Evolutionary conservation across 768 basidiomycete species (phyloP).

Genomic region (Artomyces pyxidatus): DNA sequence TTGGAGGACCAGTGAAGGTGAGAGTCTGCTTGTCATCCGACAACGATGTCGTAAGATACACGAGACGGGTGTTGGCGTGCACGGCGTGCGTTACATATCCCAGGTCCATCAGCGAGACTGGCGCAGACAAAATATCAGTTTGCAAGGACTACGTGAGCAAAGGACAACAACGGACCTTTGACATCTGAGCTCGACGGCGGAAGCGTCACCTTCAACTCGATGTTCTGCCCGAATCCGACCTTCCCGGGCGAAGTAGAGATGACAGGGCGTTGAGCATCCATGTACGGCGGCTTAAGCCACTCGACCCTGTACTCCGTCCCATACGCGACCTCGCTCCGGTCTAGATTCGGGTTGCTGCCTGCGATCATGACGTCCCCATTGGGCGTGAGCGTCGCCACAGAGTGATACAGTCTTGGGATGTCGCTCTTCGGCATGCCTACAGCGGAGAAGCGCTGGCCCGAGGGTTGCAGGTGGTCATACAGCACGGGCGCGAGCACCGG

Average conservation of each 20-base stretch:
- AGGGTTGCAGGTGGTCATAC: constrained; percentile 51
- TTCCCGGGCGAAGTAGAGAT: constrained; percentile 23
- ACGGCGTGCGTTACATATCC: constrained; percentile 76
- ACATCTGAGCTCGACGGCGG: constrained; percentile 35
- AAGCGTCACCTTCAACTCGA: constrained; percentile 36
- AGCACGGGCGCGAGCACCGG: constrained; percentile 62
- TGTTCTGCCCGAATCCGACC: constrained; percentile 38
- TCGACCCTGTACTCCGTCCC: constrained; percentile 88
- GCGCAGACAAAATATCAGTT: no score
- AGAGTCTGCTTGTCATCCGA: constrained; percentile 40
- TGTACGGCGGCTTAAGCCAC: constrained; percentile 79
- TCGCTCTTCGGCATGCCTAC: constrained; percentile 52
- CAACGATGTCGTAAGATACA: constrained; percentile 46
- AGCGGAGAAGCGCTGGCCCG: constrained; percentile 50
- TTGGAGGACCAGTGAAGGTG: constrained; percentile 55
- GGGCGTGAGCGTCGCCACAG: constrained; percentile 74
- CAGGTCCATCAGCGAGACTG: constrained; percentile 73
- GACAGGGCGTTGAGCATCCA: constrained; percentile 50
- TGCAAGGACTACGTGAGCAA: no score
- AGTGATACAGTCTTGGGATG: constrained; percentile 76
- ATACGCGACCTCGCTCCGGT: constrained; percentile 63
- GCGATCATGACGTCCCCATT: constrained; percentile 67
- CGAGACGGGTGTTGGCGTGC: constrained; percentile 69
- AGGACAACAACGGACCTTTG: constrained; percentile 38
- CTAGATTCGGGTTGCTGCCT: constrained; percentile 79